Base-by-base conservation (phyloP, 1,284 basidiomycete species). In the Tilletia walkeri region DNA sequence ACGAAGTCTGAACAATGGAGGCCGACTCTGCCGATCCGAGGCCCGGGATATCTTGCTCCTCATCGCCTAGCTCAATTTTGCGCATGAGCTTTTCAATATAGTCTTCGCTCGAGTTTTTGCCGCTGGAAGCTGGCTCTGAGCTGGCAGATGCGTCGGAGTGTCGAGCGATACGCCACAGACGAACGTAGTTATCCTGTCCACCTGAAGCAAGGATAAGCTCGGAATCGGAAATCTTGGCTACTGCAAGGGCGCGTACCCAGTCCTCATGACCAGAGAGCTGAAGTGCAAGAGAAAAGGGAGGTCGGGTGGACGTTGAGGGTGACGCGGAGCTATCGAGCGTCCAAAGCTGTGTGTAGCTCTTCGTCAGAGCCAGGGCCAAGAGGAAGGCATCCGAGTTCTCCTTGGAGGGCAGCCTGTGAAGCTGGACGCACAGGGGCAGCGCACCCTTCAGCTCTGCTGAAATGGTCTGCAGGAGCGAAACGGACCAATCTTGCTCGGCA, bases 261-360 rank as follows among this genome's bases (percentile, higher is more conserved):
- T 83, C 82, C 53, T 80, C 78, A 72, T 83, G 82, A 1, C 82
- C 82, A 20, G 77, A 74, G 12, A 83, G 69, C 5, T 69, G 63
- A 48, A 78, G 72, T 38, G 75, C 73, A 59, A 72, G 71, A 30
- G 70, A 48, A 67, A 79, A 80, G 7, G 69, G 34, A 20, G 65
- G 45, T 1, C 24, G 41, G 6, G 14, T 14, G 36, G 56, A 63
- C n/a, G 34, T 36, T 7, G 65, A n/a, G 41, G 16, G 34, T 3
- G 39, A 24, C 3, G 45, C 6, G 16, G 39, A n/a, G 14, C 50
- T 39, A 18, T 74, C 56, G 38, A 72, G 69, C 2, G 69, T 70
- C 63, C 70, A 82, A 39, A 83, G 68, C 36, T 75, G 69, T 56
- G 82, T 76, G 65, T 76, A 76, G 45, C 70, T 70, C 45, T 79